These are phyloP conservation scores for Fraxinus paxiana DNA, from an alignment of 305 asterid species.

Conservation along the genomic window DNA sequence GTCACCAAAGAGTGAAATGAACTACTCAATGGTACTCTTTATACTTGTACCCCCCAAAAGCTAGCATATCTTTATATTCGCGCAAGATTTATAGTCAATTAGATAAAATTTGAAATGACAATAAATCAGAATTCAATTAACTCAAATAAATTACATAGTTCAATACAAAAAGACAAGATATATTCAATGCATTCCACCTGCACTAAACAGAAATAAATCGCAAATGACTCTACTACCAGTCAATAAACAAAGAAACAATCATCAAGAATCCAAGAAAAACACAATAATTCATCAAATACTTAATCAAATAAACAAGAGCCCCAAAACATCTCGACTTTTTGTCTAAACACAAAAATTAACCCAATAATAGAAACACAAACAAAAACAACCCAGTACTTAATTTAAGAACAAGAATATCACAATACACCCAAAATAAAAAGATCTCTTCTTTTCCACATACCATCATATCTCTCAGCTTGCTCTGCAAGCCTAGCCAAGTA, in stretches of 20 bases:
- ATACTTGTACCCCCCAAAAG: neutral
- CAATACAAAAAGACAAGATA: neutral
- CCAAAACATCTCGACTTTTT: slow-evolving; percentile 2
- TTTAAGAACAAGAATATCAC: slow-evolving; percentile 4
- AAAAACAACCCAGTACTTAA: slow-evolving; percentile 11
- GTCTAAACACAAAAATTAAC: neutral
- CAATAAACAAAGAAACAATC: neutral
- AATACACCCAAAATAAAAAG: neutral
- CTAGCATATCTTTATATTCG: neutral
- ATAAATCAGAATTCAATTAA: neutral
- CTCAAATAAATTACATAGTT: neutral
- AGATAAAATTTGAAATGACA: neutral
- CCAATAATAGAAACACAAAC: neutral
- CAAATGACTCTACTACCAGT: neutral
- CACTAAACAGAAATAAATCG: neutral
- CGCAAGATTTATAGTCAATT: neutral
- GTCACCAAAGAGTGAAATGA: neutral
- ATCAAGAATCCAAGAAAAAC: neutral
- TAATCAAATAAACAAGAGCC: neutral
- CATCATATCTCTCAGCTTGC: slow-evolving; percentile 89
- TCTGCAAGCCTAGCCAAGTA: slow-evolving; percentile 82
- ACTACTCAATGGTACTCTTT: neutral
- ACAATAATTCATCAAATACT: neutral
- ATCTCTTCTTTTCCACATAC: slow-evolving; percentile 14
- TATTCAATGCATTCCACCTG: neutral